phyloP scores from a whole-genome alignment of 768 basidiomycete species.

The Pulveroboletus sp. region DNA sequence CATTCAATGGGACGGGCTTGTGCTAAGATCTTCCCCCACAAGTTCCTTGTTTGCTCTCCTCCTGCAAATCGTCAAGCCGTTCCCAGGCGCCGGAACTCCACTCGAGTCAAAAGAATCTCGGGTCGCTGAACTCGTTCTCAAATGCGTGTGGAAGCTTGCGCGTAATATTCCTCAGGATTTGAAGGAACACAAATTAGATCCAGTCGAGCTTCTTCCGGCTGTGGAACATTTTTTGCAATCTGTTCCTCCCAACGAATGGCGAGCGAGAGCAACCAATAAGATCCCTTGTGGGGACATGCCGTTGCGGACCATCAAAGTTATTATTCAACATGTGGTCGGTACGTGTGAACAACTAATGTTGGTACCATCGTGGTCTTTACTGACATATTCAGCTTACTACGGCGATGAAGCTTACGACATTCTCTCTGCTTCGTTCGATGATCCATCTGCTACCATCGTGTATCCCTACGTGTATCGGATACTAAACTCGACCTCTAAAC shows the following conservation, averaged over 20 bases:
- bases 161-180: constrained; percentile 93
- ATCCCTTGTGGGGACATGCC: constrained; percentile 99
- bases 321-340: constrained; percentile 97
- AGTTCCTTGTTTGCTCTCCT: constrained; percentile 73
- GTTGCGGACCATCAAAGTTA: constrained; percentile 94
- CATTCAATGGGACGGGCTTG: neutral
- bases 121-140: constrained; percentile 89
- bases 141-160: constrained; percentile 98
- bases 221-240: constrained; percentile 94
- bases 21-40: constrained; percentile 9
- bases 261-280: constrained; percentile 84
- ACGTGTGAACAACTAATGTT: constrained; percentile 35
- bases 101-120: constrained; percentile 80
- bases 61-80: constrained; percentile 79
- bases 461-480: constrained; percentile 95
- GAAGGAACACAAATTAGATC: constrained; percentile 72
- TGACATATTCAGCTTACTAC: constrained; percentile 61
- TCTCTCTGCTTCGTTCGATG: constrained; percentile 87
- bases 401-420: constrained; percentile 90
- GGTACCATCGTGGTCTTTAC: constrained; percentile 15
- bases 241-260: constrained; percentile 95
- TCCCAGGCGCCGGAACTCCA: constrained; percentile 69
- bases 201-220: constrained; percentile 85
- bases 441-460: constrained; percentile 95
- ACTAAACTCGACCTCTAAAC: constrained; percentile 63